Conservation (phyloP, 148 eudicot species). For the Camellia japonica region DNA sequence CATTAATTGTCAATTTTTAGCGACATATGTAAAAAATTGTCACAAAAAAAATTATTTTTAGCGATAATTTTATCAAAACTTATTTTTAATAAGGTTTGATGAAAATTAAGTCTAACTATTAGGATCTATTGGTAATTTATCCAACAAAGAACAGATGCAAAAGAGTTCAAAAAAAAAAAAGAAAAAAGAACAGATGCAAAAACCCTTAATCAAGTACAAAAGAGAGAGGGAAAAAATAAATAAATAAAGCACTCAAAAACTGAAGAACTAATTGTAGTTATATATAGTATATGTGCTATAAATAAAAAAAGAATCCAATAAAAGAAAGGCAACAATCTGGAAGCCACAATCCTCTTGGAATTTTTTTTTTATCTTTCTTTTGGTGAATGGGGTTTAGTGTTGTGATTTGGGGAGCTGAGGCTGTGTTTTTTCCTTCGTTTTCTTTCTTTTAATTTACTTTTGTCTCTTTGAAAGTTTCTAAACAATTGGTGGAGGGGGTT, state of each 20-base stretch:
- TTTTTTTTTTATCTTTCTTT: not conserved
- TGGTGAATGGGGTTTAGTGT: not conserved
- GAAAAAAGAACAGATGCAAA: constrained; percentile 5
- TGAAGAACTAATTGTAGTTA: not conserved
- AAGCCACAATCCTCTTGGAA: not conserved
- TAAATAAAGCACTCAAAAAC: constrained; percentile 15
- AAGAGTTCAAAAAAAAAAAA: too few species aligned
- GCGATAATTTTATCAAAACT: too few species aligned
- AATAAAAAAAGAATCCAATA: not conserved
- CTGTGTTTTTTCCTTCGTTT: not conserved
- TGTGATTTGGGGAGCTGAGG: constrained; percentile 11
- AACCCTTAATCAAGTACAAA: not conserved
- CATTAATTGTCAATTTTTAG: too few species aligned
- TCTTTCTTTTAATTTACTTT: too few species aligned
- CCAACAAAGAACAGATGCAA: too few species aligned
- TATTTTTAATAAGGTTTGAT: too few species aligned
- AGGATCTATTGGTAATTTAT: too few species aligned
- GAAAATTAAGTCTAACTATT: too few species aligned
- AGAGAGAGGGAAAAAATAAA: not conserved
- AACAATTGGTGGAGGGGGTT: constrained; percentile 17
- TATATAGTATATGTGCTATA: not conserved
- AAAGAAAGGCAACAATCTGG: not conserved
- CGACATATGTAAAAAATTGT: too few species aligned
- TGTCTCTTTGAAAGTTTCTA: not conserved
- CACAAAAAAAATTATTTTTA: too few species aligned